Base-by-base conservation (phyloP, 768 basidiomycete genomes). In the Rhodotorula graminis region DNA sequence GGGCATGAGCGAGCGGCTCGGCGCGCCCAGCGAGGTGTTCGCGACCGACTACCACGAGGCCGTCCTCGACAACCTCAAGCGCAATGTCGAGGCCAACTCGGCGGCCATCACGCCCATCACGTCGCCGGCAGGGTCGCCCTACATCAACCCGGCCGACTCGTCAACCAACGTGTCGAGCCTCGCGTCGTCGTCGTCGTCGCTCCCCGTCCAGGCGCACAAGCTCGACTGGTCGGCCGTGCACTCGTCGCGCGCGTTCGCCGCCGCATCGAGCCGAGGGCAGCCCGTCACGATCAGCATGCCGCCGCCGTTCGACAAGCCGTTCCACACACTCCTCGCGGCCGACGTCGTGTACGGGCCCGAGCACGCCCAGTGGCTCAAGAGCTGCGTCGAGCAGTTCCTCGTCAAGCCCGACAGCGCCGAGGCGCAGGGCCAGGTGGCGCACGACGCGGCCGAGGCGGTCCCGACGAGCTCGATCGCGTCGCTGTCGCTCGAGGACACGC, bases 1-100 rank as follows among this genome's bases (percentile, higher is more conserved):
- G 56, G 69, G 64, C 3, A 73, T 76, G 71, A 69, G 74, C 46
- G 75, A 73, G 37, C 47, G 72, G 21, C 47, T 61, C 18, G 60
- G 61, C 12, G 50, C 52, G 10, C 58, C 61, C 19, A 79, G 82
- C 1, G 66, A 80, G 14, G 82, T 92, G 59, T 81, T 89, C 40
- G 89, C 90, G 31, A 92, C 90, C 16, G 91, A 93, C 78, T 92
- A 86, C 75, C 90, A 92, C 79, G 85, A 87, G 0, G 84, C 84
- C 29, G 91, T 92, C 6, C 84, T 93, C 31, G 81, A 82, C n/a
- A 93, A 93, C 59, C 85, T 93, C 21, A 71, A 78, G 18, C 76
- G 76, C 62, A 93, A 93, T 79, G 83, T 92, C 65, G 70, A 64
- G n/a, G 82, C 84, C 58, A 92, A 92, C 78, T 83, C 83, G 79